Conservation (phyloP, 768 basidiomycete genomes). For the Clitopilus passeckerianus region DNA sequence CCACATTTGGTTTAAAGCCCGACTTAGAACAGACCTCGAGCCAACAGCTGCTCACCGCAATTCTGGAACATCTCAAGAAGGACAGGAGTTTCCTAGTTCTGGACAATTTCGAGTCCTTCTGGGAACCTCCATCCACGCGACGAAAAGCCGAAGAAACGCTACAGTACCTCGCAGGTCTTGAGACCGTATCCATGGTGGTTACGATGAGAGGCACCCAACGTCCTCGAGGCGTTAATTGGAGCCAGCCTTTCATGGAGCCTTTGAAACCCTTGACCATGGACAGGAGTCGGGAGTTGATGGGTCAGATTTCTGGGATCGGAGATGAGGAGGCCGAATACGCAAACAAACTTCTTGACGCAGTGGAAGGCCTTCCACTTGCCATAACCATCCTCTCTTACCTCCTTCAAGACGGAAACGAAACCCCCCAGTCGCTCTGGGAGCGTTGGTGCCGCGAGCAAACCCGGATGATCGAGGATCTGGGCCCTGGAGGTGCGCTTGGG, state of each 20-base stretch:
- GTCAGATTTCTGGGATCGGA: not conserved
- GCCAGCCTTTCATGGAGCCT: not conserved
- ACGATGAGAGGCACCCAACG: slow-evolving; percentile 5
- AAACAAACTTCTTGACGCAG: not conserved
- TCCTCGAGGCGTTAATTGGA: not conserved
- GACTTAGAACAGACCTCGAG: not conserved
- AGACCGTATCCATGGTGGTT: not conserved
- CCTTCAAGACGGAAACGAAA: not conserved
- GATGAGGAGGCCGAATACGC: not conserved
- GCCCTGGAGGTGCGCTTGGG: not conserved
- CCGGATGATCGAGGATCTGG: not conserved
- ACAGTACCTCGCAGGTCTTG: not conserved
- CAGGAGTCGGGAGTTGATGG: not conserved
- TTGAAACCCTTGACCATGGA: not conserved
- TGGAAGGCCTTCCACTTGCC: not conserved
- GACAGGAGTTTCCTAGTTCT: slow-evolving; percentile 2
- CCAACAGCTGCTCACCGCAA: not conserved
- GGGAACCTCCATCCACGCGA: not conserved
- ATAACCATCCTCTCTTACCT: not conserved
- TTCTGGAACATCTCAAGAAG: not conserved
- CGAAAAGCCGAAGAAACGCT: not conserved
- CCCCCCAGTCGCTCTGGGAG: not conserved
- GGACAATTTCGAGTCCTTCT: slow-evolving; percentile 5
- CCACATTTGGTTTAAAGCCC: not conserved
- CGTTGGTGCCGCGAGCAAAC: not conserved